phyloP scores from a whole-genome alignment of 345 rosid species.

The Linum lewisii region DNA sequence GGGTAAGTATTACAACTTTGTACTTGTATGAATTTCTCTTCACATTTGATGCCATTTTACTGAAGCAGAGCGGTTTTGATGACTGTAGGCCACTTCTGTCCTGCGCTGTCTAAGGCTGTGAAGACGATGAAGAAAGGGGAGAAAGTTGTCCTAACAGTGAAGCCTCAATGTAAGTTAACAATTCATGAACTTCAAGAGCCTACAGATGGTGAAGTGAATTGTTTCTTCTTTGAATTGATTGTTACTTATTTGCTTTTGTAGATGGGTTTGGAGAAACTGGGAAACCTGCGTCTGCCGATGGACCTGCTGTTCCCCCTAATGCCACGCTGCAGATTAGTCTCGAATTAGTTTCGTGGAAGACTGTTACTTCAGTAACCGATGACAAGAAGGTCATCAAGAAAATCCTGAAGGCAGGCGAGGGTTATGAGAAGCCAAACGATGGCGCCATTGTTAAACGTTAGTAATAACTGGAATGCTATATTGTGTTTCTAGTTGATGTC shows the following conservation, averaged over 20 bases:
- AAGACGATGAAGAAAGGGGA: conserved; percentile 92
- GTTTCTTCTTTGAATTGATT: neutral
- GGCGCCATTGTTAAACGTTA: conserved; percentile 68
- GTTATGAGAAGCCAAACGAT: conserved; percentile 74
- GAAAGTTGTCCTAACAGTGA: conserved; percentile 65
- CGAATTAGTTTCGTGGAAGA: conserved; percentile 82
- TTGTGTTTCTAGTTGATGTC: neutral
- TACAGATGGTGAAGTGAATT: neutral
- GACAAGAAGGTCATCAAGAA: conserved; percentile 80
- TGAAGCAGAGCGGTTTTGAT: neutral
- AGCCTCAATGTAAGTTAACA: conserved; percentile 49
- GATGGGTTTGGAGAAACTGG: conserved; percentile 97
- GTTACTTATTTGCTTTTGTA: conserved; percentile 14
- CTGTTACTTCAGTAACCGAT: conserved; percentile 66
- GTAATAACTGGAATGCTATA: conserved; percentile 5
- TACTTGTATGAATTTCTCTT: neutral
- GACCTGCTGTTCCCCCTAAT: conserved; percentile 73
- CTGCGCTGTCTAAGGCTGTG: conserved; percentile 66
- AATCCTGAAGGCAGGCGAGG: conserved; percentile 79
- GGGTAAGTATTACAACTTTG: conserved; percentile 34
- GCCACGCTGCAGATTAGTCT: conserved; percentile 47
- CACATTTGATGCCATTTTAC: neutral
- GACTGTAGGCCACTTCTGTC: conserved; percentile 67
- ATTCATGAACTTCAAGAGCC: neutral
- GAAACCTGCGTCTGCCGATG: conserved; percentile 38